Base-by-base conservation (phyloP, 2,329 filamentous ascomycete genomes). In the Beauveria medogensis region DNA sequence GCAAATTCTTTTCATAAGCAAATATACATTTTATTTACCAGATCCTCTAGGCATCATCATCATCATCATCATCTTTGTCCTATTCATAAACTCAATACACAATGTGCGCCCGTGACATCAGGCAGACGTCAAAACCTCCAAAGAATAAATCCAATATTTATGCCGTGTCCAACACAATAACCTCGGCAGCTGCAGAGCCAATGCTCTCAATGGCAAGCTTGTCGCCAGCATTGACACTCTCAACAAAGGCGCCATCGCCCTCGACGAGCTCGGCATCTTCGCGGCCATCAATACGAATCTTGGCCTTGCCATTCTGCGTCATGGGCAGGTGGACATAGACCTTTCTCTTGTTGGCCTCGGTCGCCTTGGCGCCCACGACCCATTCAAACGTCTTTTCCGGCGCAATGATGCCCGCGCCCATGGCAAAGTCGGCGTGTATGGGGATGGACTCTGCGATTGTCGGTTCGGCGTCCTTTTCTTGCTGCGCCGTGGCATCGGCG, bases 291-390 rank as follows among this genome's bases (percentile, higher is more conserved):
- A 87, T 76, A 65, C 82, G 82, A 63, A 96, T 84, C 78, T 84
- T 90, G 43, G 89, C 82, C 66, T 86, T 89, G 26, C 89, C 89
- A 46, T 80, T 80, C 76, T 90, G 88, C 76, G 87, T 86, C 89
- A 92, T 93, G 20, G 91, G 82, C 59, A 95, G 65, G 72, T 96
- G 91, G 41, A 94, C 75, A 72, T 87, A 96, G 2, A 95, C 83
- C 76, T 94, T 92, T 68, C 85, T 81, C 68, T 84, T 81, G 28
- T 74, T 78, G 63, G 74, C 74, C 66, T 79, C 69, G 1, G 78
- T 80, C 14, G 75, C 79, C 56, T 77, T 78, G 52, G 72, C 86
- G 12, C 92, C 91, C 22, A 93, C 76, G 9, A 79, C 84, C 83
- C 92, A 94, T 67, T 83, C 81, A 62, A 93, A 92, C 47, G 75